These are phyloP conservation scores for Pseudozyma sp. DNA, from an alignment of 1,284 basidiomycete species.

Conservation along the genomic window DNA sequence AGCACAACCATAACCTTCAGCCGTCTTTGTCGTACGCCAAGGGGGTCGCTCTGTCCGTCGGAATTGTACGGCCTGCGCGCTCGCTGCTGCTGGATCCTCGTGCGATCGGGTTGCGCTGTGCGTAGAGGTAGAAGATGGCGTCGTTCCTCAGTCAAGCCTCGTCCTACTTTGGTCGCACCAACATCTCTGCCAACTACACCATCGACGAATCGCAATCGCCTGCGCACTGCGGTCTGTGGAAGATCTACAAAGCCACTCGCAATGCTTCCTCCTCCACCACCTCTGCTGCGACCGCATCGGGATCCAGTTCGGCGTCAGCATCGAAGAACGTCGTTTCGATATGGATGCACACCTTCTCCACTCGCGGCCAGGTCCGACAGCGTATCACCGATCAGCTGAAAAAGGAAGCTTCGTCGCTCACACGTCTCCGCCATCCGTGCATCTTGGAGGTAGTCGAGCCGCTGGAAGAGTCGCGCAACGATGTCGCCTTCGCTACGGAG, in stretches of 20 bases:
- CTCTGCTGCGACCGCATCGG: constrained; percentile 10
- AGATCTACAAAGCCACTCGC: constrained; percentile 58
- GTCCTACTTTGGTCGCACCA: constrained; percentile 62
- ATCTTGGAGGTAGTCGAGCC: constrained; percentile 99
- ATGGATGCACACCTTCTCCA: constrained; percentile 57
- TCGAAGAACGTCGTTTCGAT: constrained; percentile 48
- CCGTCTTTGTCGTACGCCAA: not conserved
- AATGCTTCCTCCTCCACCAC: constrained; percentile 35
- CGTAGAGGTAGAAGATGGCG: constrained; percentile 31
- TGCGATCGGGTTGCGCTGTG: not conserved
- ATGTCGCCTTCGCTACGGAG: constrained; percentile 93
- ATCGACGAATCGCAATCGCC: constrained; percentile 57
- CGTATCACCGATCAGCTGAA: constrained; percentile 61
- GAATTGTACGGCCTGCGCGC: not conserved
- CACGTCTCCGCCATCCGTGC: constrained; percentile 89
- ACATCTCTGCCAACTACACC: constrained; percentile 63
- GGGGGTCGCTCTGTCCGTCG: too few relatives aligned
- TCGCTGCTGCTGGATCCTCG: not conserved
- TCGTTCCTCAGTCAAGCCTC: constrained; percentile 61
- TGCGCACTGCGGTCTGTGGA: constrained; percentile 63
- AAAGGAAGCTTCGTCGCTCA: constrained; percentile 78
- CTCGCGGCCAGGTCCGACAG: constrained; percentile 42
- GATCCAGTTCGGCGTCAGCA: constrained; percentile 3
- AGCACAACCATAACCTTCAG: not conserved
- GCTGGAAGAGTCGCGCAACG: constrained; percentile 86